A percentile compares a stretch with the other conserved stretches of the same genome.
These are phyloP conservation scores for Capillidium heterosporum DNA, from an alignment of 371 early-diverging fungal species.

Conservation along the genomic window DNA sequence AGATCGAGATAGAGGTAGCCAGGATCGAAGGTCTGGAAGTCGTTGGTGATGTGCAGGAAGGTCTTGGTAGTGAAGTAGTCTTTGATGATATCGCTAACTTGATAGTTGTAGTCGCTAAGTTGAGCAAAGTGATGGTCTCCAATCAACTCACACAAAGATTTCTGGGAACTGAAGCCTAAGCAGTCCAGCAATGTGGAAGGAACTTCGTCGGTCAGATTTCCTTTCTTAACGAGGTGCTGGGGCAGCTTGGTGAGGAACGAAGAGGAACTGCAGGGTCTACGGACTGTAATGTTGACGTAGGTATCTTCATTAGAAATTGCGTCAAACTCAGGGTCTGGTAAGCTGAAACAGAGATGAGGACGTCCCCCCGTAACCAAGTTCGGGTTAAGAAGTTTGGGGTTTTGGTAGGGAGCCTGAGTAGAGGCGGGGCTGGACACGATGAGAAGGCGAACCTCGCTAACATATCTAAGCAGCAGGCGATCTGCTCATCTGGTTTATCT, in stretches of 20 bases:
- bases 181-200: constrained; percentile 5
- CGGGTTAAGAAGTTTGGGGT: constrained; percentile 18
- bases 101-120: too few relatives aligned
- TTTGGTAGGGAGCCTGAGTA: too few relatives aligned
- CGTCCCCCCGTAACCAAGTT: constrained; percentile 76
- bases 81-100: background rate
- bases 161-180: background rate
- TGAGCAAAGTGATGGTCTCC: too few relatives aligned
- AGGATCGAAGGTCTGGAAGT: constrained; percentile 34
- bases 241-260: constrained; percentile 48
- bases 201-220: constrained; percentile 15
- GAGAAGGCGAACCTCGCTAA: constrained; percentile 58
- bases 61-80: too few relatives aligned
- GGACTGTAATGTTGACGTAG: constrained; percentile 64
- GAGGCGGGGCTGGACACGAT: background rate
- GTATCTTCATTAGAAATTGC: too few relatives aligned
- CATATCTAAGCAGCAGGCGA: constrained; percentile 84
- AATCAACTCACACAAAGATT: background rate
- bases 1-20: constrained; percentile 28
- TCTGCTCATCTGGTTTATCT: constrained; percentile 29
- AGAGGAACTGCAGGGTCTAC: constrained; percentile 64
- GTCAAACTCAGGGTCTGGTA: constrained; percentile 23
- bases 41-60: constrained; percentile 9
- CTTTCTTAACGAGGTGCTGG: constrained; percentile 12
- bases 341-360: constrained; percentile 51